Percentiles rank a stretch among this genome's conserved stretches.
Evolutionary conservation across 1,139 yeast species (phyloP).

Genomic region (Pichia kudriavzevii): DNA sequence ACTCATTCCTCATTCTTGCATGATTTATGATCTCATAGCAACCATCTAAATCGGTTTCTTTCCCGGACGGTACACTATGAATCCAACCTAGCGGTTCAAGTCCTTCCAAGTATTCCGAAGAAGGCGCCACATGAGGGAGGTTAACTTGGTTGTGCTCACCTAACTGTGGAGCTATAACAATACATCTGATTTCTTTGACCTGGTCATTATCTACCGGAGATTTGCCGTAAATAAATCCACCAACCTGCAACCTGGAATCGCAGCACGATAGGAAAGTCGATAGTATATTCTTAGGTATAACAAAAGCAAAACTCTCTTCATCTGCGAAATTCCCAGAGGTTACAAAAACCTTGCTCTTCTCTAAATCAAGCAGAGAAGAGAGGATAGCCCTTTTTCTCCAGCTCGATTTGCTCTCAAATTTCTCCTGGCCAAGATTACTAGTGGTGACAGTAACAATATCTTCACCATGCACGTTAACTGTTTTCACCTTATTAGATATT

Average conservation of each 20-base stretch:
- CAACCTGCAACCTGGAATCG: conserved; percentile 77
- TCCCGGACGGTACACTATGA: conserved; percentile 67
- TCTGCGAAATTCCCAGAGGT: conserved; percentile 51
- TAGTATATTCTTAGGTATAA: conserved; percentile 75
- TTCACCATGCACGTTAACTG: conserved; percentile 92
- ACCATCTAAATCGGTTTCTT: conserved; percentile 41
- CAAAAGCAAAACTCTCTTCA: conserved; percentile 55
- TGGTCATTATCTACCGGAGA: conserved; percentile 64
- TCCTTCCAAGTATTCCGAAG: conserved; percentile 32
- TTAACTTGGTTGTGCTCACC: conserved; percentile 66
- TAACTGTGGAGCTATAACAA: conserved; percentile 83
- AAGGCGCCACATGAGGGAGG: conserved; percentile 45
- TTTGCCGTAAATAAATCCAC: conserved; percentile 70
- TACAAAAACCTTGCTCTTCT: conserved; percentile 72
- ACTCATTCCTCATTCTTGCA: conserved; percentile 36
- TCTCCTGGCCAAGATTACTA: conserved; percentile 76
- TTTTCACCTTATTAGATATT: conserved; percentile 76
- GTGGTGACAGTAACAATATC: conserved; percentile 93
- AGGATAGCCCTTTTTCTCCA: conserved; percentile 90
- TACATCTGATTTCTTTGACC: conserved; percentile 68
- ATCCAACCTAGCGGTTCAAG: conserved; percentile 72
- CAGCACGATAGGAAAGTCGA: conserved; percentile 73
- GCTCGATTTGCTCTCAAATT: conserved; percentile 78
- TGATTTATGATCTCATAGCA: conserved; percentile 66
- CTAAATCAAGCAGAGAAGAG: conserved; percentile 60